These are phyloP conservation scores for Magnusiomyces clavatus DNA, from an alignment of 1,139 yeast genomes.

Conservation along the genomic window DNA sequence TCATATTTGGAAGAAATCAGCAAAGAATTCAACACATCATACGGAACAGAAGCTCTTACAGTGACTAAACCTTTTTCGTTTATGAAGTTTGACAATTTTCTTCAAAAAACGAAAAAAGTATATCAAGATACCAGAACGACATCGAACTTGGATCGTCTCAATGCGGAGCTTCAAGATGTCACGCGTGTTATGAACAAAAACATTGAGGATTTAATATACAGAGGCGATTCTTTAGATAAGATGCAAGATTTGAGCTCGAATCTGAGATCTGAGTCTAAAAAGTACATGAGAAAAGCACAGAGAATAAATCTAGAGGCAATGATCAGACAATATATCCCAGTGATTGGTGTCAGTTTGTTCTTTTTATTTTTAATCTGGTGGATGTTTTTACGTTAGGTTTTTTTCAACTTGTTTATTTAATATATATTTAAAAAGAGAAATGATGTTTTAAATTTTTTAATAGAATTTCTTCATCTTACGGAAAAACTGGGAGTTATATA, in stretches of 20 bases:
- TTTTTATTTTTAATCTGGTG: constrained; percentile 80
- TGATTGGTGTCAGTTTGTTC: constrained; percentile 63
- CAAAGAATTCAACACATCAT: constrained; percentile 72
- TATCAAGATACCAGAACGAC: constrained; percentile 91
- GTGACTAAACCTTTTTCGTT: constrained; percentile 66
- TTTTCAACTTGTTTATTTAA: too few relatives aligned
- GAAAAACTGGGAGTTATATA: too few relatives aligned
- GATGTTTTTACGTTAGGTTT: constrained; percentile 46
- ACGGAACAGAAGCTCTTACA: constrained; percentile 58
- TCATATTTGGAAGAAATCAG: constrained; percentile 78
- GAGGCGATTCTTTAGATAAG: constrained; percentile 88
- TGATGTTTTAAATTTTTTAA: too few relatives aligned
- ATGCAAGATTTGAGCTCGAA: constrained; percentile 85
- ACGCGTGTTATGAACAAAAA: constrained; percentile 93
- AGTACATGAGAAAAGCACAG: constrained; percentile 84
- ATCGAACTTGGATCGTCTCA: constrained; percentile 74
- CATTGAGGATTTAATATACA: constrained; percentile 84
- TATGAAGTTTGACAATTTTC: constrained; percentile 74
- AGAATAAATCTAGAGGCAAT: constrained; percentile 85
- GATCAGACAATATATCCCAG: constrained; percentile 82
- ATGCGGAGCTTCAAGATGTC: constrained; percentile 85
- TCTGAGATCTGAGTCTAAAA: constrained; percentile 74
- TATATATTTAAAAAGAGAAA: too few relatives aligned
- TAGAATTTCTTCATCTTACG: too few relatives aligned
- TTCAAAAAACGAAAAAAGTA: constrained; percentile 78